Base-by-base conservation (phyloP, 495 filamentous ascomycete genomes). In the Extremus antarcticus region DNA sequence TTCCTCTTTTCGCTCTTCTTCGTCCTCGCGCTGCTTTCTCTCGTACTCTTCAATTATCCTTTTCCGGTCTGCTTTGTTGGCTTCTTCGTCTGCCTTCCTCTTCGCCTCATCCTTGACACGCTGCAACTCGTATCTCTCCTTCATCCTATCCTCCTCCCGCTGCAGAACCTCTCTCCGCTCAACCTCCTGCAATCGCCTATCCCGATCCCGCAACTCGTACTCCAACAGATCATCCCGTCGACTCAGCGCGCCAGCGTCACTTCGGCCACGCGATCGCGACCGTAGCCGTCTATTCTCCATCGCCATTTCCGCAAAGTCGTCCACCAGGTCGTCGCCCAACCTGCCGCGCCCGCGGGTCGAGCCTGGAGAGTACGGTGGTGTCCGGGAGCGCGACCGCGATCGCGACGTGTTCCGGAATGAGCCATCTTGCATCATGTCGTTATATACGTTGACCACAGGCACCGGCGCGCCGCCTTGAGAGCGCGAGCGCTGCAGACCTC, bases 381-480 rank as follows among this genome's bases (percentile, higher is more conserved):
- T 47, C 7, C 38, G 63, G 38, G 55, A 53, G 40, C 7, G 17
- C 11, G 41, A n/a, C 41, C 16, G 20, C 13, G 35, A 54, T 9
- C 17, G 35, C 21, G 40, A 51, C 9, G 3, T 9, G 48, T 35
- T 17, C 11, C 25, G 48, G 15, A 39, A 21, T 24, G 13, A 7
- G 48, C 29, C 23, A 15, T 65, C 62, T 35, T 62, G 52, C 11
- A 49, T 20, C 19, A 56, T 61, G 50, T 64, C 66, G 56, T 66
- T 66, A 51, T 69, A 65, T 58, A 69, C 66, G 54, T 57, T 60
- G 32, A 70, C 56, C 52, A 67, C 62, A 17, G 69, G 69, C 2
- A 58, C 55, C 8, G 67, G 67, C 4, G 56, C 47, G 48, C 64
- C 56, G 38, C 69, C 69, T 32, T 62, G 57, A 9, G 69, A 71